Percentiles rank a stretch among this genome's conserved stretches.
Evolutionary conservation across 768 basidiomycete species (phyloP).

Genomic region (Cystofilobasidium macerans): DNA sequence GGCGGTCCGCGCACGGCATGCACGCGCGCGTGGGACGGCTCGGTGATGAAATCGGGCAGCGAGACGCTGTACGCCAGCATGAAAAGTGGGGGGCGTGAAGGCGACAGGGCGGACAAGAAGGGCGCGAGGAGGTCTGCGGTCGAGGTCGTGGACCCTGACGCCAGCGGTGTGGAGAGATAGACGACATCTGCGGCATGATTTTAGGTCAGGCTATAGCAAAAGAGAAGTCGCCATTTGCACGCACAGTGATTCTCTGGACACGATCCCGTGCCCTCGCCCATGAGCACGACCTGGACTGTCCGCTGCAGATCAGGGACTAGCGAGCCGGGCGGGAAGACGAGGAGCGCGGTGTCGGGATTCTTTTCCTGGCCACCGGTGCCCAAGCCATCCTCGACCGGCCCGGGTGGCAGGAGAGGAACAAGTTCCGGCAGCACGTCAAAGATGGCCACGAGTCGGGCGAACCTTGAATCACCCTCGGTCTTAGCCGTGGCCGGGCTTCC

Average conservation of each 20-base stretch:
- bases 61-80: constrained; percentile 51
- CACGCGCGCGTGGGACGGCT: constrained; percentile 31
- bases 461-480: too few relatives aligned
- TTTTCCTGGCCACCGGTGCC: constrained; percentile 34
- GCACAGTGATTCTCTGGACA: constrained; percentile 63
- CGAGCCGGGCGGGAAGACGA: constrained; percentile 64
- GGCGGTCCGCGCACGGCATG: constrained; percentile 39
- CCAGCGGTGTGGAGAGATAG: constrained; percentile 39
- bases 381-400: neutral
- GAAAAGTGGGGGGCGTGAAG: constrained; percentile 24
- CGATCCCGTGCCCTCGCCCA: constrained; percentile 63
- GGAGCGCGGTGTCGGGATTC: constrained; percentile 52
- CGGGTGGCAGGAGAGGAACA: constrained; percentile 28
- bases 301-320: constrained; percentile 37
- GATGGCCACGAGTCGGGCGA: constrained; percentile 49
- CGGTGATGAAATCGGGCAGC: neutral
- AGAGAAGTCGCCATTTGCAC: too few relatives aligned
- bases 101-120: constrained; percentile 42
- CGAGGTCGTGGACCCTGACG: constrained; percentile 34
- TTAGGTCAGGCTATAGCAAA: constrained; percentile 18
- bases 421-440: constrained; percentile 41
- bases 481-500: too few relatives aligned
- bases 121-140: constrained; percentile 46
- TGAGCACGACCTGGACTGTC: constrained; percentile 54
- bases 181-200: constrained; percentile 40